Base-by-base conservation (phyloP, 2,329 filamentous ascomycete species). In the Bertia moriformis region DNA sequence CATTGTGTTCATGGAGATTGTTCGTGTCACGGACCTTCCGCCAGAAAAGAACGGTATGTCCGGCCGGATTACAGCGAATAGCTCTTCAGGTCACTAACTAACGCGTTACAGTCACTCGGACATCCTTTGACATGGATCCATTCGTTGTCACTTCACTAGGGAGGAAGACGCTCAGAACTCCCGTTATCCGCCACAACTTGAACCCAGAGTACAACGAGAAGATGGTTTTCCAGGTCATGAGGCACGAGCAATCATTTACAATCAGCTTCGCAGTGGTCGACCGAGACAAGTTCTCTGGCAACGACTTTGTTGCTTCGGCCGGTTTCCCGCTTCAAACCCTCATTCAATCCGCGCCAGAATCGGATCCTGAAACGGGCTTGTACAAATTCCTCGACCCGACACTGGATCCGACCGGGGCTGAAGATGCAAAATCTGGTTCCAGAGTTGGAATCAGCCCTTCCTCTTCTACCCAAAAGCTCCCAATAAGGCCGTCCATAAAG, bases 81-180 rank as follows among this genome's bases (percentile, higher is more conserved):
- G 17, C 55, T 75, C 27, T 67, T 69, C 1, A 53, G 77, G 39
- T 77, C 71, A 17, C 65, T 73, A n/a, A 73, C 69, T 15, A n/a
- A n/a, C n/a, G 65, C 69, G 1, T 78, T 73, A 14, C 7, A 35
- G 32, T 95, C 53, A 96, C 89, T 14, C 79, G 88, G 47, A 96
- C 91, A 10, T 88, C 85, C 36, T 98, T 98, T 55, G 91, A 98
- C 55, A 95, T 96, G 87, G 91, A 98, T 56, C 91, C 91, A 0
- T 98, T 98, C 52, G 89, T 98, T 4, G 87, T 98, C 15, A 88
- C 85, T 3, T 95, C 89, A 1, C 66, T 98, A 14, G 91, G 91
- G 45, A 89, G 88, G 62, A 95, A 95, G 66, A 95, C 91, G 1
- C 91, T 93, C 54, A 74, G 91, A 43, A 96, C 91, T 14, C 78